Conservation (phyloP, 306 rosid genomes). For the Gastrolobium bilobum region DNA sequence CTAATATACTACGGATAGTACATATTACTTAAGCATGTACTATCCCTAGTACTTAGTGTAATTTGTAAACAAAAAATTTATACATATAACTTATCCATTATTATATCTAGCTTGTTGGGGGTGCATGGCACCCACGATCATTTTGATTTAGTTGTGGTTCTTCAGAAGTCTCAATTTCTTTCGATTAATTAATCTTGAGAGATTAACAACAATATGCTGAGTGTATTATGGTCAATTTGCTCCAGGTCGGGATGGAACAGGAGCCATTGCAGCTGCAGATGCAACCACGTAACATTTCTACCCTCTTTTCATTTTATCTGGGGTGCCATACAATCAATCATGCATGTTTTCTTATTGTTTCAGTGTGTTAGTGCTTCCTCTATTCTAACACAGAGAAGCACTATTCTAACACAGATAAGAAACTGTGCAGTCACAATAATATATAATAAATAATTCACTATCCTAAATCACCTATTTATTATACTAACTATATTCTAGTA, state of each 20-base stretch:
- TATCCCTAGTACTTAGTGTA: too few relatives aligned
- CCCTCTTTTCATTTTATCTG: conserved; percentile 37
- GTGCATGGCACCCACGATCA: conserved; percentile 2
- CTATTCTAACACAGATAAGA: conserved; percentile 12
- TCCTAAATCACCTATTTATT: background rate
- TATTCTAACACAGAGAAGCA: conserved; percentile 4
- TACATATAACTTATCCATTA: background rate
- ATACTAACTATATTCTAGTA: background rate
- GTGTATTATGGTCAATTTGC: conserved; percentile 52
- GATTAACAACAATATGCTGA: conserved; percentile 41
- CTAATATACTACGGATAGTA: too few relatives aligned
- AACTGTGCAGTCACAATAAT: background rate
- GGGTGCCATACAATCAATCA: conserved; percentile 6
- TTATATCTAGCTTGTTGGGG: background rate
- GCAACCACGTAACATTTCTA: conserved; percentile 81
- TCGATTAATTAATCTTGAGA: conserved; percentile 19
- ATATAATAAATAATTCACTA: conserved; percentile 3
- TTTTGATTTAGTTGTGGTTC: conserved; percentile 25
- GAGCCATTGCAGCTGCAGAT: conserved; percentile 72
- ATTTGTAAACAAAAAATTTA: too few relatives aligned
- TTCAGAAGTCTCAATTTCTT: background rate
- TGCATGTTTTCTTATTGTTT: conserved; percentile 32
- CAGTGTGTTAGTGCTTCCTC: background rate
- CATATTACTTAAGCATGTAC: too few relatives aligned
- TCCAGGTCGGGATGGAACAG: conserved; percentile 75